Conservation (phyloP, 2,329 filamentous ascomycete species). For the Alternaria ethzedia region DNA sequence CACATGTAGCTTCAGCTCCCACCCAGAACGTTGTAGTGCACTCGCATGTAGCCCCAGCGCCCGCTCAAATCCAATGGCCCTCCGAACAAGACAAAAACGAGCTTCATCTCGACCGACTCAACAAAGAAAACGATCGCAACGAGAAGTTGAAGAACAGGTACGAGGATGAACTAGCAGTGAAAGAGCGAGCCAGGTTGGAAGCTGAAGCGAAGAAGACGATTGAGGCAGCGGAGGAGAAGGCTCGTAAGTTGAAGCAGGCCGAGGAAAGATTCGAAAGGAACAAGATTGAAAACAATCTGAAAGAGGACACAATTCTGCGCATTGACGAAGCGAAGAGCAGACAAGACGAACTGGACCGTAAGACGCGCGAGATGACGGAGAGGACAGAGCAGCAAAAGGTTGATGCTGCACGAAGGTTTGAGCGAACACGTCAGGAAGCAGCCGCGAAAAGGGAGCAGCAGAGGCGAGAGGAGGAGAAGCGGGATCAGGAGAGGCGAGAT, state of each 20-base stretch:
- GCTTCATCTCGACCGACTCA: background rate
- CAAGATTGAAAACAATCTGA: background rate
- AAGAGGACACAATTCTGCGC: background rate
- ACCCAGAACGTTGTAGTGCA: background rate
- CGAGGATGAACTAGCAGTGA: background rate
- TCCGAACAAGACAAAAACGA: background rate
- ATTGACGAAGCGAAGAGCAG: background rate
- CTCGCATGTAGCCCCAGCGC: background rate
- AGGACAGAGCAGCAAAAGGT: background rate
- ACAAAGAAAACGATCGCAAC: background rate
- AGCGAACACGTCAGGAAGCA: background rate
- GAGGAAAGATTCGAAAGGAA: background rate
- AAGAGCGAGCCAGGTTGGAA: background rate
- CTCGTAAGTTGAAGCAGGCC: background rate
- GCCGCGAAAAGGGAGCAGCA: background rate
- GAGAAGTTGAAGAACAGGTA: constrained; percentile 1
- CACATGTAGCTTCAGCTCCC: background rate
- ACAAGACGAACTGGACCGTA: background rate
- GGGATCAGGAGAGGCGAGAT: background rate
- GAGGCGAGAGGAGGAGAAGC: background rate
- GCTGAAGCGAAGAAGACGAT: background rate
- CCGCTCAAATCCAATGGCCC: background rate
- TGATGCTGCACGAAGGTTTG: background rate
- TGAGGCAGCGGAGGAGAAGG: background rate
- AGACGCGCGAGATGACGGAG: background rate